Evolutionary conservation across 345 rosid species (phyloP), one percentile per base, ranked within the genome.

Genomic region (Eucalyptus cloeziana): DNA sequence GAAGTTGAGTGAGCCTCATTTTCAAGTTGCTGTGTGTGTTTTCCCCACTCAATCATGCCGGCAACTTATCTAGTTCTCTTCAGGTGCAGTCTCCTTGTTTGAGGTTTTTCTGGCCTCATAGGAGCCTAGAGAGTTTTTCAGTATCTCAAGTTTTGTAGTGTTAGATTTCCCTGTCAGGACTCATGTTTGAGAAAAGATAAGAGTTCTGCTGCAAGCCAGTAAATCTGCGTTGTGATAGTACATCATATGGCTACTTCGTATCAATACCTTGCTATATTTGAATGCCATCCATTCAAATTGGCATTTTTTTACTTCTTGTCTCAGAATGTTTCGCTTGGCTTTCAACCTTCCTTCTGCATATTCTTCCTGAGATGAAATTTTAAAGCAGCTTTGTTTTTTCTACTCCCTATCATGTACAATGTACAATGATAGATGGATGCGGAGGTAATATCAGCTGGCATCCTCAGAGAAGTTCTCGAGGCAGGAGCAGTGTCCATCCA

Each of bases 361-460:
- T 52, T 60, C 88, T n/a, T 33, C 47, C 50, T 1, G 17, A 16
- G 40, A 87, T 60, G 87, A 51, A 86, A 86, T 62, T 87, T 49
- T 43, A 50, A 52, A 43, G 50, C 37, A 52, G 88, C 80, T 58
- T 40, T 64, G 44, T 31, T 87, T 67, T 47, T 49, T 16, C 47
- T 64, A n/a, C 76, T 64, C 22, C 76, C 40, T 64, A n/a, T 31
- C 87, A 58, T 88, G 50, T 86, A 85, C 90, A 40, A 58, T 88
- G 17, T 86, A 52, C 90, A 85, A 86, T 80, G 89, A 89, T 92
- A 97, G 98, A 96, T 97, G 99, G 99, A 96, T 91, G 98, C 97
- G 21, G 99, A 97, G 93, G 99, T 96, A n/a, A 96, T 97, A 88
- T 97, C 99, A 21, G 98, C 99, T 50, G 95, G 98, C 56, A 89